Evolutionary conservation across 208 protist genomes (phyloP), one percentile per base, ranked within the genome.

Genomic region (Trypanosoma scelopori): DNA sequence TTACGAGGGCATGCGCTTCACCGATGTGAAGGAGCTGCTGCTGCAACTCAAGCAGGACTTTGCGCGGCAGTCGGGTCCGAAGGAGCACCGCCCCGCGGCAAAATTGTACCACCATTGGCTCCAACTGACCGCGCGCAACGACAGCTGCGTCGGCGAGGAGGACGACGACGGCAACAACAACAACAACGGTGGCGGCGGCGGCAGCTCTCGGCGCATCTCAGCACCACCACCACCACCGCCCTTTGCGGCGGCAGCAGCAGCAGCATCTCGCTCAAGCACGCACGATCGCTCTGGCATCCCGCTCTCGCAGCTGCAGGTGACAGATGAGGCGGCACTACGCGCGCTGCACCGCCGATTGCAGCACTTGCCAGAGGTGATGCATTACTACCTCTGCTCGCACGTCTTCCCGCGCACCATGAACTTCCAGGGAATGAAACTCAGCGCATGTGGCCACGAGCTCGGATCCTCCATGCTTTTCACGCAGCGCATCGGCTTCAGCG

Each of bases 401-500:
- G 79, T 96, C 37, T 97, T 97, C 65, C 92, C 88, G 1, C 71
- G 81, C 20, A 90, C 78, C 3, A 94, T 95, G 91, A 89, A 86
- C 62, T 95, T 95, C 61, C 87, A 94, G 64, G 64, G 76, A 16
- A 69, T 98, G 51, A 98, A 98, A 89, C 81, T 98, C 56, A 95
- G 84, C 52, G 95, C 94, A n/a, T 97, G 82, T 67, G 97, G 97
- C 0, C 95, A 98, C 65, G 96, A 97, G 65, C 78, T 98, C 5
- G 97, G 97, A 55, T 90, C 89, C 28, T 84, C 81, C 42, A 97
- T 98, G 83, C 91, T 98, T 22, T 98, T 98, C 59, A 83, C 74
- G 5, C 75, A 83, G 61, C 85, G 97, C 16, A 86, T 98, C 46
- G 97, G 97, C 11, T 98, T 98, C 76, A 96, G 84, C 23, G 97